A percentile compares a stretch with the other conserved stretches of the same genome.
phyloP scores from a whole-genome alignment of 805 yeast species.

The Candida ascalaphidarum region DNA sequence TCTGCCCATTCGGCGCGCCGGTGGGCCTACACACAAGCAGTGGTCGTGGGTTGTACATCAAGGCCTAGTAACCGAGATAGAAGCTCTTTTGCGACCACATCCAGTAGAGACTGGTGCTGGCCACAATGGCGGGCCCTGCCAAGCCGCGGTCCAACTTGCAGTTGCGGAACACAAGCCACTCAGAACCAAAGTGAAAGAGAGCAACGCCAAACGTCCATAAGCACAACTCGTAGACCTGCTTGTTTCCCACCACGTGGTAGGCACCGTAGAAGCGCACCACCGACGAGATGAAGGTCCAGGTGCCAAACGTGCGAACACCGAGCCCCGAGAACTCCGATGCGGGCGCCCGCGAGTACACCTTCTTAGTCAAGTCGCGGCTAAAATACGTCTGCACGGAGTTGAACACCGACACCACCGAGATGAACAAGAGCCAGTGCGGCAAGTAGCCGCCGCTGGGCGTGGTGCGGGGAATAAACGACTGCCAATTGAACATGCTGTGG shows the following conservation, averaged over 20 bases:
- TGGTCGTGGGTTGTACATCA: too few species aligned
- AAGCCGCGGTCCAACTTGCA: slow-evolving; percentile 84
- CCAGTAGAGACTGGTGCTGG: slow-evolving; percentile 69
- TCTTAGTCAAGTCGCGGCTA: slow-evolving; percentile 62
- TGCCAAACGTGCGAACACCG: slow-evolving; percentile 95
- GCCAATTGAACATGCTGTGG: too few species aligned
- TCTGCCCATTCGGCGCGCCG: too few species aligned
- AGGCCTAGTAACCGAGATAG: too few species aligned
- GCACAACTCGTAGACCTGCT: slow-evolving; percentile 69
- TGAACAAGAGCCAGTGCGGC: slow-evolving; percentile 40
- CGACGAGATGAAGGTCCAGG: slow-evolving; percentile 90
- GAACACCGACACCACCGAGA: slow-evolving; percentile 84
- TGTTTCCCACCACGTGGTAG: slow-evolving; percentile 51
- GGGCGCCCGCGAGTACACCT: slow-evolving; percentile 52
- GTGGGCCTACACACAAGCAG: too few species aligned
- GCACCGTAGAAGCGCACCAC: slow-evolving; percentile 85
- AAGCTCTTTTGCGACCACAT: slow-evolving; percentile 64
- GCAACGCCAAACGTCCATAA: slow-evolving; percentile 80
- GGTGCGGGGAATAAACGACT: slow-evolving; percentile 8
- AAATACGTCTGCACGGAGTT: slow-evolving; percentile 83
- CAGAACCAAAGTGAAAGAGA: slow-evolving; percentile 71
- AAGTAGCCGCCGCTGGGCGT: slow-evolving; percentile 41
- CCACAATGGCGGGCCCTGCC: slow-evolving; percentile 76
- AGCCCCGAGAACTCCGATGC: slow-evolving; percentile 35
- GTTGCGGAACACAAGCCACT: slow-evolving; percentile 73